Percentiles rank a stretch among this genome's conserved stretches.
Conservation (phyloP, 2,329 filamentous ascomycete genomes). For the Orbilia ellipsospora region DNA sequence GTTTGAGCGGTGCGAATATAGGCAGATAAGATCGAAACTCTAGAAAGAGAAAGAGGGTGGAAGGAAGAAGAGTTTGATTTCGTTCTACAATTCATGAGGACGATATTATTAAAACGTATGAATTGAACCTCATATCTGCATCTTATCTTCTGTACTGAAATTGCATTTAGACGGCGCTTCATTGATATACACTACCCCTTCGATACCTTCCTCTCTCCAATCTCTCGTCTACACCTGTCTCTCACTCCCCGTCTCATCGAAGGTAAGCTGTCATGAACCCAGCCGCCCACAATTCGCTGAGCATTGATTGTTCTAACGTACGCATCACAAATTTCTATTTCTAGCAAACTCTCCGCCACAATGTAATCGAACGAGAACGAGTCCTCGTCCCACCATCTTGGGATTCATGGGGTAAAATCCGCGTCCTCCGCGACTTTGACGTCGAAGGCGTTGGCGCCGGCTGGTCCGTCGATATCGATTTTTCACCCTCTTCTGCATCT, state of each 20-base stretch:
- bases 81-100: conserved; percentile 90
- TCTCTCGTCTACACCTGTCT: conserved; percentile 85
- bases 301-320: not conserved
- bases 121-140: too few species aligned
- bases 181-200: conserved; percentile 84
- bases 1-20: conserved; percentile 61
- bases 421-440: conserved; percentile 91
- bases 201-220: conserved; percentile 79
- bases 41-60: conserved; percentile 92
- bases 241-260: conserved; percentile 73
- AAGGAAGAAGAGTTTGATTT: conserved; percentile 97
- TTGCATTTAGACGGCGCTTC: conserved; percentile 76
- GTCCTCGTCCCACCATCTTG: conserved; percentile 95
- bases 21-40: conserved; percentile 87
- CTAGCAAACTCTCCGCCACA: conserved; percentile 84
- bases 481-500: conserved; percentile 59
- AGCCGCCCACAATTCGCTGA: not conserved
- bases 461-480: conserved; percentile 81
- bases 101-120: conserved; percentile 83
- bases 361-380: conserved; percentile 92
- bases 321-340: conserved; percentile 60
- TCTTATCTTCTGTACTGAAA: conserved; percentile 6
- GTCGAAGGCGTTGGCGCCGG: conserved; percentile 85
- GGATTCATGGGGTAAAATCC: conserved; percentile 98
- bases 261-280: not conserved